These are phyloP conservation scores for Pichia insulana DNA, from an alignment of 805 yeast genomes.

Conservation along the genomic window DNA sequence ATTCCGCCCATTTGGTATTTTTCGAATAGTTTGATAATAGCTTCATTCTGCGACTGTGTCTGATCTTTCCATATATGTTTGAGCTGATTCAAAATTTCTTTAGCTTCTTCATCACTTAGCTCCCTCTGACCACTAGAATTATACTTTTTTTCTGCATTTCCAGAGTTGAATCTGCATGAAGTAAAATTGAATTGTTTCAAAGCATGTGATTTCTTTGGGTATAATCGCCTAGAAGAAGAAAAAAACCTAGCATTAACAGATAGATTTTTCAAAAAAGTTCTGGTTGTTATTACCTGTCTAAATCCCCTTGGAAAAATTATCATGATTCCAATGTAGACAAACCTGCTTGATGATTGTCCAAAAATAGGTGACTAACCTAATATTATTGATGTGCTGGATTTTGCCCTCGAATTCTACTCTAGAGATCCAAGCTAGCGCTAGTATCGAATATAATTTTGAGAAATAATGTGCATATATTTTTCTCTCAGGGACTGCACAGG, in stretches of 20 bases:
- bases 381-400: no score
- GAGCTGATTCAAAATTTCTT: conserved; percentile 16
- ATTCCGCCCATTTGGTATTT: conserved; percentile 27
- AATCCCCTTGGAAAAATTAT: neutral
- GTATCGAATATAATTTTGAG: no score
- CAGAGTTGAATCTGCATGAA: conserved; percentile 9
- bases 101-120: conserved; percentile 23
- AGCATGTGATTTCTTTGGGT: neutral
- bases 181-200: neutral
- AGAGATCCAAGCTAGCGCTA: no score
- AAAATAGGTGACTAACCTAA: no score
- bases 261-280: neutral
- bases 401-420: no score
- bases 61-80: conserved; percentile 22
- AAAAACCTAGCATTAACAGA: neutral
- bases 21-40: conserved; percentile 17
- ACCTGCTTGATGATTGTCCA: no score
- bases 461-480: no score
- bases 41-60: conserved; percentile 13
- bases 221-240: neutral
- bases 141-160: conserved; percentile 13
- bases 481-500: no score
- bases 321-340: no score
- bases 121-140: conserved; percentile 23
- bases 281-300: neutral